Base-by-base conservation (phyloP, 768 basidiomycete species). In the Peribolospora kevripleyi region DNA sequence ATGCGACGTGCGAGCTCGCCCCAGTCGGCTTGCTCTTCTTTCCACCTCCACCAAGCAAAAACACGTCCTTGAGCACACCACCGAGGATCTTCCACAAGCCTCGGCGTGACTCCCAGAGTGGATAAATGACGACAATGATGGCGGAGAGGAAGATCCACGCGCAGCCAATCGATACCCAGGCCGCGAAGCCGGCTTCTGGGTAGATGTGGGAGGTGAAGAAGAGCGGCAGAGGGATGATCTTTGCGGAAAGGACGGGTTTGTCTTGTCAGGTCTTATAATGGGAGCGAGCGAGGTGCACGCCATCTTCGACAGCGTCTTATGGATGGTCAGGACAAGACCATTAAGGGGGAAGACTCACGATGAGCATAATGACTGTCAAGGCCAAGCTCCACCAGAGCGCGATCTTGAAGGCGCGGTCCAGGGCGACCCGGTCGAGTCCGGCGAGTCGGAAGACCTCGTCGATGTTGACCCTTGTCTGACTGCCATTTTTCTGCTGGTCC, bases 141-240 rank as follows among this genome's bases (percentile, higher is more conserved):
- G 51, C 58, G 14, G 54, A 49, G 46, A 51, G 11, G n/a, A 55
- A 56, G 11, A 52, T 46, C 57, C 57, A 58, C 10, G 51, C 42
- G 55, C 58, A 14, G 0, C 55, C 46, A 25, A 57, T 70, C 46
- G 75, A 68, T 6, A 91, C 80, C 86, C 86, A 93, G 0, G 75
- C 80, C 0, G 77, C 75, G 55, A 85, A 72, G 5, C 81, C 82
- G 7, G 67, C 60, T 46, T 75, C 71, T 36, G 74, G 73, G 58
- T 77, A 87, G 36, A 87, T 69, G 40, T 82, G 80, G 46, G 75
- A 73, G 0, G 84, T 79, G 65, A 82, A 83, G 72, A 91, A 91
- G 6, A 90, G 71, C 3, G 86, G 86, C 2, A 93, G 67, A 0
- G 87, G 90, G 53, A 93, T 76, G 54, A 85, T 53, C 60, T 86